Base-by-base conservation (phyloP, 371 early-diverging fungal genomes). In the Dinochytrium kinnereticum region DNA sequence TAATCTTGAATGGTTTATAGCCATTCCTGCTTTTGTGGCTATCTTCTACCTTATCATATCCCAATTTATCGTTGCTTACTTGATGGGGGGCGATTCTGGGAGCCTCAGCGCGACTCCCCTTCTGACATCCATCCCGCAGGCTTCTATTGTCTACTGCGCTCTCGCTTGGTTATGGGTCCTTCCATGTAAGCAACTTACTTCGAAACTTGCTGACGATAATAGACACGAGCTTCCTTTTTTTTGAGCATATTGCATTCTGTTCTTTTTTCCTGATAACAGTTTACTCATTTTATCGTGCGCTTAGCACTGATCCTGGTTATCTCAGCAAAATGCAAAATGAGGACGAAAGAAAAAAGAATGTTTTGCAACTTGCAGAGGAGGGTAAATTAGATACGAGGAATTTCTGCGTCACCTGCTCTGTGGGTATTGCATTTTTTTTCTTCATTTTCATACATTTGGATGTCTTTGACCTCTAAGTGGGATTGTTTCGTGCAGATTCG, bases 271-370 rank as follows among this genome's bases (percentile, higher is more conserved):
- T 79, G 24, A 70, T 76, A 26, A 89, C 92, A 36, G 81, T 91
- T 77, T 91, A 89, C 79, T 86, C 83, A 17, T 94, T 94, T 73
- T 94, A 90, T 81, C 84, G 85, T 44, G 90, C 92, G 15, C 87
- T 93, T 19, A 74, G 86, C 64, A 80, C 82, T 15, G 93, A 97
- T 76, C 97, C 98, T 1, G 98, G 98, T 0, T 95, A 88, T 77
- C 81, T 95, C 19, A 87, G 87, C 17, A 82, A 82, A 64, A 79
- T 55, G 34, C 57, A 30, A 1, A 44, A n/a, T 26, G 38, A 38
- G 2, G 78, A 79, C 0, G 78, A 77, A 57, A 73, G 76, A 28
- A n/a, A 80, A 31, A 66, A 83, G 68, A 80, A 73, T 40, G 86
- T 97, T 1, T 74, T 89, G 19, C 83, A 86, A 28, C 82, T 97